Conservation (phyloP, 345 rosid genomes). For the Brassica carinata region DNA sequence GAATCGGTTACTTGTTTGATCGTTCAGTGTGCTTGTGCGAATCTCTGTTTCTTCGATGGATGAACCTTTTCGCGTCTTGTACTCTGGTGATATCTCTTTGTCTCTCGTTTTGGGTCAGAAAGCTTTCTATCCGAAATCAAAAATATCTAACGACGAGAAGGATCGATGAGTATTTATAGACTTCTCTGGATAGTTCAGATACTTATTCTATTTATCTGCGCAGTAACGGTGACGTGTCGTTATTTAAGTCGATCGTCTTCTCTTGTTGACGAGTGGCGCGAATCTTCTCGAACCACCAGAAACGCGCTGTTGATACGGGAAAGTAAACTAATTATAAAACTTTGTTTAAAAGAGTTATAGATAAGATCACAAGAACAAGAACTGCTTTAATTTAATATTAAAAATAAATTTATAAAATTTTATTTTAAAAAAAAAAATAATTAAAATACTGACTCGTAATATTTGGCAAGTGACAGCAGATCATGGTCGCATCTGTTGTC, state of each 20-base stretch:
- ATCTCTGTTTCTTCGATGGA: background rate
- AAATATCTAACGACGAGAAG: background rate
- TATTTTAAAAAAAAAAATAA: background rate
- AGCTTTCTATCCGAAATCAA: conserved; percentile 9
- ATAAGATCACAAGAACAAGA: conserved; percentile 18
- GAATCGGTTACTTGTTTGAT: background rate
- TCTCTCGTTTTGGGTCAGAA: background rate
- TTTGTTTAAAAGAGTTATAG: background rate
- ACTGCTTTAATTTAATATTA: background rate
- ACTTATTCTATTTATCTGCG: conserved; percentile 16
- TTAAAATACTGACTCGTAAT: background rate
- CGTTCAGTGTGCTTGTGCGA: background rate
- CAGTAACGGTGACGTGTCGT: background rate
- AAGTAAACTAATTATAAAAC: background rate
- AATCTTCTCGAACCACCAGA: conserved; percentile 20
- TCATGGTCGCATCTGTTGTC: background rate
- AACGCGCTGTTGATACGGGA: conserved; percentile 19
- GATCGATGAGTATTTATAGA: conserved; percentile 22
- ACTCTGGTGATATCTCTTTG: background rate
- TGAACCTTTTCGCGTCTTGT: background rate
- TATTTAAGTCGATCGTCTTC: background rate
- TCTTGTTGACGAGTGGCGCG: background rate
- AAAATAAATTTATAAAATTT: background rate
- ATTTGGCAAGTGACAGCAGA: background rate
- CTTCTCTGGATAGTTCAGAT: conserved; percentile 29